Conservation (phyloP, 2,329 filamentous ascomycete species). For the Nothophaeocryptopus gaeumannii region DNA sequence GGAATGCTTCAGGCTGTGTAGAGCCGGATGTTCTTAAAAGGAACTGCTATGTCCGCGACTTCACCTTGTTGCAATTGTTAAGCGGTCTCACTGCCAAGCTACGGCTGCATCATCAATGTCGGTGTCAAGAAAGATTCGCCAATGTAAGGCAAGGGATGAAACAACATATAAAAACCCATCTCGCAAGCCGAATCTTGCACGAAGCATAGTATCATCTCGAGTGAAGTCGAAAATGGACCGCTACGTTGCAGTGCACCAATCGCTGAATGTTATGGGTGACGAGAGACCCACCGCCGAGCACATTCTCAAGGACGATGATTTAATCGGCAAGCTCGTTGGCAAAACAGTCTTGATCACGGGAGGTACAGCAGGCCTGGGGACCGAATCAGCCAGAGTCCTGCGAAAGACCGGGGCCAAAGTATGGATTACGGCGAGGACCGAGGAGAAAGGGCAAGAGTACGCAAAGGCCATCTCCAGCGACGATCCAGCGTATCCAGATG, state of each 20-base stretch:
- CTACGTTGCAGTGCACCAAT: conserved; percentile 2
- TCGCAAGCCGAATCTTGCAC: no score
- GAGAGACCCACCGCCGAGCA: conserved; percentile 6
- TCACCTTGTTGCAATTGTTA: no score
- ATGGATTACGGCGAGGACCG: no score
- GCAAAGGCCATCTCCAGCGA: background rate
- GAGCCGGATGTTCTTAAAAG: no score
- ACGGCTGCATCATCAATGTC: no score
- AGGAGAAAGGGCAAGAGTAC: background rate
- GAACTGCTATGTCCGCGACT: no score
- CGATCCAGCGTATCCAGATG: background rate
- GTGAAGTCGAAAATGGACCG: background rate
- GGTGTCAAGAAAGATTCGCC: no score
- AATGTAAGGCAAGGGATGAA: no score
- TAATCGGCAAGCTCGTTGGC: conserved; percentile 6
- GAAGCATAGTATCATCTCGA: no score
- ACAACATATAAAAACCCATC: no score
- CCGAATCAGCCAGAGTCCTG: conserved; percentile 9
- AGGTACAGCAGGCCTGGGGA: conserved; percentile 10
- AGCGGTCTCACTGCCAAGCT: no score
- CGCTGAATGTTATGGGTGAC: conserved; percentile 8
- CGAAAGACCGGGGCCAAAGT: background rate
- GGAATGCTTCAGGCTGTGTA: no score
- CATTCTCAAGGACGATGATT: conserved; percentile 10
- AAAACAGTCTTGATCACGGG: conserved; percentile 15